Evolutionary conservation across 2,329 filamentous ascomycete genomes (phyloP).

Genomic region (Beauveria pseudobassiana): DNA sequence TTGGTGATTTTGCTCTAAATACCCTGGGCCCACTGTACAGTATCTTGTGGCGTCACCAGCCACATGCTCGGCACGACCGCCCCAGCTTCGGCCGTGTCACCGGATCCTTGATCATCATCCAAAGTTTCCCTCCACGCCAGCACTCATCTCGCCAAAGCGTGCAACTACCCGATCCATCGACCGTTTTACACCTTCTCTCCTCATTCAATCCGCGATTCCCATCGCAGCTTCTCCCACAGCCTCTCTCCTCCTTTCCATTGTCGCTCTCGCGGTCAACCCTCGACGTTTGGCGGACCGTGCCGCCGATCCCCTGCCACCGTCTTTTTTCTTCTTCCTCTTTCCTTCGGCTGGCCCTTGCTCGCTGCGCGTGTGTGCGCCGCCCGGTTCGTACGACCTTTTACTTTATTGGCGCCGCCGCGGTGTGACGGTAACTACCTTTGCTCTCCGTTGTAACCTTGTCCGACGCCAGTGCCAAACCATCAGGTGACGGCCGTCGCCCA

Average conservation of each 20-base stretch:
- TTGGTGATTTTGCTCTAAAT: too few relatives aligned
- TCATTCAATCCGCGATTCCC: background rate
- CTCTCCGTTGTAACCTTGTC: background rate
- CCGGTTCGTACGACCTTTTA: background rate
- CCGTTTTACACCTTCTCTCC: too few relatives aligned
- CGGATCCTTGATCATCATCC: background rate
- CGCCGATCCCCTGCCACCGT: conserved; percentile 2
- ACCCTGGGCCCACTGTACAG: too few relatives aligned
- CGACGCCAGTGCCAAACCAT: background rate
- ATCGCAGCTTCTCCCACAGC: too few relatives aligned
- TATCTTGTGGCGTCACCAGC: background rate
- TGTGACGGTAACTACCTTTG: background rate
- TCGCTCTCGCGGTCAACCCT: too few relatives aligned
- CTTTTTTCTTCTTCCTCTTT: background rate
- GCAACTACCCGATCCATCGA: background rate
- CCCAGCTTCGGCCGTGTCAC: background rate
- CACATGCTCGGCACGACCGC: conserved; percentile 4
- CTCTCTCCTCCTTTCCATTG: too few relatives aligned
- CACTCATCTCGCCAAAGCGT: background rate
- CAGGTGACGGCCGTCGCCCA: conserved; percentile 6
- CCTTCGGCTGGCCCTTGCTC: background rate
- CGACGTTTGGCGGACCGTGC: background rate
- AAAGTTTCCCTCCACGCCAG: background rate
- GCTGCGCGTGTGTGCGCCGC: background rate
- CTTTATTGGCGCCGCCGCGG: background rate